phyloP scores from a whole-genome alignment of 345 rosid genomes.

The Populus deltoides region DNA sequence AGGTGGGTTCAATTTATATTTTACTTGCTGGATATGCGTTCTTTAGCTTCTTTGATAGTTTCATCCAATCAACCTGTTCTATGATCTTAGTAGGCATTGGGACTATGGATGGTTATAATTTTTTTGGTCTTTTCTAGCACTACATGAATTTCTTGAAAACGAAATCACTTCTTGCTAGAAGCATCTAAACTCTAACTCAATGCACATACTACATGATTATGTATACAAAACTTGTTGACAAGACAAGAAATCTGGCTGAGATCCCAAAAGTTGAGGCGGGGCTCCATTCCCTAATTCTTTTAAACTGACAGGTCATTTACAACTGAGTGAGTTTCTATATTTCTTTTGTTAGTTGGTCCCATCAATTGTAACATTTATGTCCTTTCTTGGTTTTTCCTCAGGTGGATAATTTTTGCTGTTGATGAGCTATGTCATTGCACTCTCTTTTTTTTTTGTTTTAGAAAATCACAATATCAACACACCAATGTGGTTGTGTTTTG shows the following conservation, averaged over 20 bases:
- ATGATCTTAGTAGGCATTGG: background rate
- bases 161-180: background rate
- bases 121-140: background rate
- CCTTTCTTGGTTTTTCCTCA: background rate
- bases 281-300: background rate
- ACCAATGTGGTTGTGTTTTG: background rate
- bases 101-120: background rate
- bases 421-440: background rate
- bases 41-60: background rate
- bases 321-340: background rate
- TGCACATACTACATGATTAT: background rate
- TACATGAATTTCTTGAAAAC: background rate
- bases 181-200: background rate
- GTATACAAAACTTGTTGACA: background rate
- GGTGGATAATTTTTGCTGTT: background rate
- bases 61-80: background rate
- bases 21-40: background rate
- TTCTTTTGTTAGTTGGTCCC: background rate
- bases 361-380: background rate
- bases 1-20: conserved; percentile 38
- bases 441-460: background rate
- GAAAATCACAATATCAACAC: background rate
- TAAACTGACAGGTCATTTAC: background rate
- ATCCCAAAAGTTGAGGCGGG: background rate
- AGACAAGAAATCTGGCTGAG: background rate